A percentile compares a stretch with the other conserved stretches of the same genome.
phyloP scores from a whole-genome alignment of 495 filamentous ascomycete species.

The Hypomontagnella submonticulosa region DNA sequence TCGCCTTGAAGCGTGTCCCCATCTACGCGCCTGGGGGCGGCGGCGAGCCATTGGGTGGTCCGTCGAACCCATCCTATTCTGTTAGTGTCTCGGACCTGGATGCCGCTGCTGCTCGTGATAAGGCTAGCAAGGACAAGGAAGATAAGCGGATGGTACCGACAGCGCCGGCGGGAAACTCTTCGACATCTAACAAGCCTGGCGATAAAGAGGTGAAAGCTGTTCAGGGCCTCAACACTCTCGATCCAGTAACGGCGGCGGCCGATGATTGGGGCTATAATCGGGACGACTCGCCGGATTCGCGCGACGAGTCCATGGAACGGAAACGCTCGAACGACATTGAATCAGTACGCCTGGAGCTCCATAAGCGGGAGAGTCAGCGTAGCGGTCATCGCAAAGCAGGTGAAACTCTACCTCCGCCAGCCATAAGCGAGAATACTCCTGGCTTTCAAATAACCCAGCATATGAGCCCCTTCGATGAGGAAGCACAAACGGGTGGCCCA shows the following conservation, averaged over 20 bases:
- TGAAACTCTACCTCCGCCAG: constrained; percentile 49
- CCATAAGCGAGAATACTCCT: constrained; percentile 35
- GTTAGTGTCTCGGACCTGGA: constrained; percentile 75
- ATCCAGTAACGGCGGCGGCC: constrained; percentile 50
- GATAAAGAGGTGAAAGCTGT: constrained; percentile 51
- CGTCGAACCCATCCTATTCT: constrained; percentile 75
- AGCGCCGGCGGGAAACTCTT: constrained; percentile 24
- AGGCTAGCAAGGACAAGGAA: constrained; percentile 70
- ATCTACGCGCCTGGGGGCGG: constrained; percentile 86
- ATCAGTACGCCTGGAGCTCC: constrained; percentile 40
- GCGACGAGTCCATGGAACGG: constrained; percentile 46
- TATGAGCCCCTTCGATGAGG: constrained; percentile 43
- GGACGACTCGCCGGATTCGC: constrained; percentile 50
- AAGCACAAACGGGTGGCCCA: constrained; percentile 42
- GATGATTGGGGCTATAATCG: constrained; percentile 56
- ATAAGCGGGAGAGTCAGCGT: constrained; percentile 54
- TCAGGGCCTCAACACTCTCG: constrained; percentile 51
- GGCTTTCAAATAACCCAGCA: constrained; percentile 52
- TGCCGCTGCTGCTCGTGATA: constrained; percentile 67
- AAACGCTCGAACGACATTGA: constrained; percentile 43
- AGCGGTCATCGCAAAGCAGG: constrained; percentile 57
- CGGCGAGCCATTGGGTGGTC: constrained; percentile 71
- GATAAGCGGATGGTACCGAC: constrained; percentile 68
- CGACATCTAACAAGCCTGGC: constrained; percentile 22
- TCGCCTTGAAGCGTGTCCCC: constrained; percentile 85